Conservation (phyloP, 2,329 filamentous ascomycete genomes). For the Paecilomyces fulvus region DNA sequence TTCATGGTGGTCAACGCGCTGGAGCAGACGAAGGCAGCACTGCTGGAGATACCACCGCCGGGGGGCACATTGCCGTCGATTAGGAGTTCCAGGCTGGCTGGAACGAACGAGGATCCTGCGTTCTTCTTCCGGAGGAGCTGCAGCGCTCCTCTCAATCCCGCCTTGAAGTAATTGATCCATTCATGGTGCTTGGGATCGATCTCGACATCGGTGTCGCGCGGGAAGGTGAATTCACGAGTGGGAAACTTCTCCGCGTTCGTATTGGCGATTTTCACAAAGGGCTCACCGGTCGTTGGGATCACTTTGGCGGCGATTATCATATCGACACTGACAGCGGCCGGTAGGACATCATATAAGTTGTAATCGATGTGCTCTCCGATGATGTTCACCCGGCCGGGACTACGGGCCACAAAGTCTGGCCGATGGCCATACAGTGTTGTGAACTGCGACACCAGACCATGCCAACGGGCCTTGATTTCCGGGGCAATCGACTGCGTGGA, state of each 20-base stretch:
- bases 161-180: slow-evolving; percentile 99
- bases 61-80: slow-evolving; percentile 88
- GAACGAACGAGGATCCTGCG: slow-evolving; percentile 52
- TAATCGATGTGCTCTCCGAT: slow-evolving; percentile 99
- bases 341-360: slow-evolving; percentile 88
- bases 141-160: slow-evolving; percentile 73
- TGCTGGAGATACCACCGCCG: slow-evolving; percentile 86
- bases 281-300: slow-evolving; percentile 35
- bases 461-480: slow-evolving; percentile 66
- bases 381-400: slow-evolving; percentile 92
- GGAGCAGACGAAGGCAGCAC: slow-evolving; percentile 85
- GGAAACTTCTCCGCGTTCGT: slow-evolving; percentile 68
- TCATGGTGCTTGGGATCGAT: slow-evolving; percentile 82
- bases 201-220: slow-evolving; percentile 53
- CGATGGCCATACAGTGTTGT: slow-evolving; percentile 58
- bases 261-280: slow-evolving; percentile 71
- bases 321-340: slow-evolving; percentile 91
- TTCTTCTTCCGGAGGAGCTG: slow-evolving; percentile 63
- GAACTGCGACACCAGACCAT: slow-evolving; percentile 63
- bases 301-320: slow-evolving; percentile 72
- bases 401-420: slow-evolving; percentile 76
- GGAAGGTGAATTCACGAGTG: slow-evolving; percentile 63
- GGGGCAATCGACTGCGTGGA: slow-evolving; percentile 64
- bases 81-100: slow-evolving; percentile 74
- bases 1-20: slow-evolving; percentile 81